These are phyloP conservation scores for Ustanciosporium gigantosporum DNA, from an alignment of 1,284 basidiomycete species.

Conservation along the genomic window DNA sequence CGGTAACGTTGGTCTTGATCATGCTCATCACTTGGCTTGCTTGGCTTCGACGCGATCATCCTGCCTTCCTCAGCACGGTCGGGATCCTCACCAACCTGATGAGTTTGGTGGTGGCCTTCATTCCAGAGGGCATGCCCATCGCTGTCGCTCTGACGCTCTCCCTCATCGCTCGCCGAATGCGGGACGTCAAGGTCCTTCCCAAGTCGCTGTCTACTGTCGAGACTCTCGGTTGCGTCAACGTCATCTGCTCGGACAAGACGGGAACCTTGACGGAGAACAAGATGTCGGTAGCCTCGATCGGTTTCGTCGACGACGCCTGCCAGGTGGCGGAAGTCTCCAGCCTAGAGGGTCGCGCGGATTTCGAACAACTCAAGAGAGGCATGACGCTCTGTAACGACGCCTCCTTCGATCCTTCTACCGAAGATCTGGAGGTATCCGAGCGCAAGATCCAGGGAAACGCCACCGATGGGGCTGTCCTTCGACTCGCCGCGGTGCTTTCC, in stretches of 20 bases:
- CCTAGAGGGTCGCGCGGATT: conserved; percentile 15
- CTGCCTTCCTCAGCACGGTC: conserved; percentile 68
- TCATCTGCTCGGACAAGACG: conserved; percentile 75
- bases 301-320: conserved; percentile 36
- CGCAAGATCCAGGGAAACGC: conserved; percentile 69
- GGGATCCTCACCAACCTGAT: conserved; percentile 67
- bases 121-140: conserved; percentile 70
- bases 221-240: conserved; percentile 70
- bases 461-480: conserved; percentile 70
- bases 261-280: conserved; percentile 72
- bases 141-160: conserved; percentile 73
- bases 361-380: conserved; percentile 61
- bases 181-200: conserved; percentile 71
- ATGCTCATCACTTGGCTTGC: conserved; percentile 67
- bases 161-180: conserved; percentile 74
- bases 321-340: conserved; percentile 11
- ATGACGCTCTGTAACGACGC: conserved; percentile 71
- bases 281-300: conserved; percentile 62
- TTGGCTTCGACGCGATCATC: conserved; percentile 65
- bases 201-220: conserved; percentile 70
- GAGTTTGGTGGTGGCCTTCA: conserved; percentile 73
- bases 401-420: conserved; percentile 64
- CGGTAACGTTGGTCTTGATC: conserved; percentile 64
- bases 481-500: conserved; percentile 67
- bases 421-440: conserved; percentile 9